A percentile compares a stretch with the other conserved stretches of the same genome.
Evolutionary conservation across 805 yeast species (phyloP).

Genomic region (Hanseniaspora lachancei): DNA sequence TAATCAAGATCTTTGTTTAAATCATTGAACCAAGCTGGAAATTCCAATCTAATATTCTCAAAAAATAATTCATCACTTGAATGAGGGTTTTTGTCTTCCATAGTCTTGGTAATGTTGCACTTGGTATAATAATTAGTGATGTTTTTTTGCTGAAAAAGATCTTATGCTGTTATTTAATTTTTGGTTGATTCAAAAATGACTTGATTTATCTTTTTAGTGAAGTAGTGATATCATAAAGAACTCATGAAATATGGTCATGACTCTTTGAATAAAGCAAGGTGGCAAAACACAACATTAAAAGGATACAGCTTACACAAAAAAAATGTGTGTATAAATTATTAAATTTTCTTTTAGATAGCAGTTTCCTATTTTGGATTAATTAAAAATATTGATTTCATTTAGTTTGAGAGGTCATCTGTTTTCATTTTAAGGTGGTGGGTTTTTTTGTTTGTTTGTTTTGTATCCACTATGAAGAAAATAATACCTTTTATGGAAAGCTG

Average conservation of each 20-base stretch:
- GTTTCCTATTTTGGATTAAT: neutral
- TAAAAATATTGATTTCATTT: neutral
- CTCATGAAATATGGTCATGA: no score
- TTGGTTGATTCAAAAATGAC: no score
- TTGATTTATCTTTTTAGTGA: no score
- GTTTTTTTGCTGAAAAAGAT: no score
- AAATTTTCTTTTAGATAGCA: neutral
- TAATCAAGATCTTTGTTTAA: neutral
- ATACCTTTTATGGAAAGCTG: neutral
- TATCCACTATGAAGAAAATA: neutral
- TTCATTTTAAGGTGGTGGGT: no score
- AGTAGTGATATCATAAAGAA: no score
- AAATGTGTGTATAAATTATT: neutral
- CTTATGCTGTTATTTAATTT: no score
- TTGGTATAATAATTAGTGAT: no score
- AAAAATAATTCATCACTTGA: neutral
- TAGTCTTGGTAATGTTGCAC: neutral
- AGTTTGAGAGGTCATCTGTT: neutral
- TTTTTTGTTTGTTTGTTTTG: no score
- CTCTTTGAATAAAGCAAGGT: no score
- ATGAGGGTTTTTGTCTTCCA: neutral
- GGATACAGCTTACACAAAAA: neutral
- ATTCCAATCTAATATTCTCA: conserved; percentile 15
- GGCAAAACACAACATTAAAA: no score
- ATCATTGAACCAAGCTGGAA: conserved; percentile 28